Conservation (phyloP, 148 eudicot species). For the Polygonum maritimum region DNA sequence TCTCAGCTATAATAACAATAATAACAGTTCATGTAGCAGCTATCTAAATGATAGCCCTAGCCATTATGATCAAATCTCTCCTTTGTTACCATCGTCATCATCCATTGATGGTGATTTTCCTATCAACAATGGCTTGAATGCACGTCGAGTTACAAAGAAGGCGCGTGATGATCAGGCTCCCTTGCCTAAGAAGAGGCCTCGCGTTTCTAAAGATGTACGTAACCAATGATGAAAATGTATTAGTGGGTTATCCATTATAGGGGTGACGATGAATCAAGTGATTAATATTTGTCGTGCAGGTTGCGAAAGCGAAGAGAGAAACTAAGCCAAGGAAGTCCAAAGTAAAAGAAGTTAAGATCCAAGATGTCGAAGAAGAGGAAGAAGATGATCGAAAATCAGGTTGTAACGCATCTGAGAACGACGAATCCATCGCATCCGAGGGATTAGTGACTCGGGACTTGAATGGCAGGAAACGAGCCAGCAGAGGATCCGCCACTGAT, state of each 20-base stretch:
- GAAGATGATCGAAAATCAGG: background rate
- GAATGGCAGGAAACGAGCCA: constrained; percentile 37
- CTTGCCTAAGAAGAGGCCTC: constrained; percentile 18
- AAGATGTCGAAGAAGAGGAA: constrained; percentile 16
- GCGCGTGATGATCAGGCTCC: background rate
- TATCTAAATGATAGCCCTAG: no score
- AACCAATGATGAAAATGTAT: no score
- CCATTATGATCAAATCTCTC: background rate
- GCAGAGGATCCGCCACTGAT: constrained; percentile 44
- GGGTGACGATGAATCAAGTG: no score
- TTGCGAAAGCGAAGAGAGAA: constrained; percentile 15
- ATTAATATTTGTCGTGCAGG: constrained; percentile 7
- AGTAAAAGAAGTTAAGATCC: constrained; percentile 1
- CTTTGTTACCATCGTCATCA: no score
- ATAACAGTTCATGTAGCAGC: background rate
- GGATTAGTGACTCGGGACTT: no score
- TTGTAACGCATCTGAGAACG: constrained; percentile 14
- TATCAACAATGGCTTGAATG: no score
- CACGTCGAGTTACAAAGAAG: background rate
- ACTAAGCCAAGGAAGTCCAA: background rate
- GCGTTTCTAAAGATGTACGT: constrained; percentile 9
- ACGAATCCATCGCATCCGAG: constrained; percentile 21
- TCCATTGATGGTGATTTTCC: background rate
- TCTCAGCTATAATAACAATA: background rate
- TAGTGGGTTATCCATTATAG: no score